These are phyloP conservation scores for rapeseed (Brassica napus) DNA, from an alignment of 345 rosid genomes.

Conservation along the genomic window Da-Ae NC_063436.1:9834001-9834500, in stretches of 20 bases:
- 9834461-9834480: slow-evolving; percentile 99
- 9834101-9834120: slow-evolving; percentile 88
- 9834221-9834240: slow-evolving; percentile 17
- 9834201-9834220: slow-evolving; percentile 27
- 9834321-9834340: slow-evolving; percentile 98
- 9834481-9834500: slow-evolving; percentile 83
- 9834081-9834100: slow-evolving; percentile 99
- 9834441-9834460: slow-evolving; percentile 98
- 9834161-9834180: slow-evolving; percentile 97
- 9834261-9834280: slow-evolving; percentile 14
- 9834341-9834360: slow-evolving; percentile 98
- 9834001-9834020: slow-evolving; percentile 98
- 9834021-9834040: slow-evolving; percentile 99
- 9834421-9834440: slow-evolving; percentile 92
- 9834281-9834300: slow-evolving; percentile 30
- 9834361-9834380: slow-evolving; percentile 98
- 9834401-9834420: slow-evolving; percentile 98
- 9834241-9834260: slow-evolving; percentile 16
- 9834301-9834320: slow-evolving; percentile 73
- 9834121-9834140: slow-evolving; percentile 98
- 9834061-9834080: slow-evolving; percentile 99
- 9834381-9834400: slow-evolving; percentile 97
- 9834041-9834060: slow-evolving; percentile 98
- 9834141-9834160: slow-evolving; percentile 88
- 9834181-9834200: slow-evolving; percentile 99